Conservation (phyloP, 805 yeast species). For the Metschnikowia picachoensis region DNA sequence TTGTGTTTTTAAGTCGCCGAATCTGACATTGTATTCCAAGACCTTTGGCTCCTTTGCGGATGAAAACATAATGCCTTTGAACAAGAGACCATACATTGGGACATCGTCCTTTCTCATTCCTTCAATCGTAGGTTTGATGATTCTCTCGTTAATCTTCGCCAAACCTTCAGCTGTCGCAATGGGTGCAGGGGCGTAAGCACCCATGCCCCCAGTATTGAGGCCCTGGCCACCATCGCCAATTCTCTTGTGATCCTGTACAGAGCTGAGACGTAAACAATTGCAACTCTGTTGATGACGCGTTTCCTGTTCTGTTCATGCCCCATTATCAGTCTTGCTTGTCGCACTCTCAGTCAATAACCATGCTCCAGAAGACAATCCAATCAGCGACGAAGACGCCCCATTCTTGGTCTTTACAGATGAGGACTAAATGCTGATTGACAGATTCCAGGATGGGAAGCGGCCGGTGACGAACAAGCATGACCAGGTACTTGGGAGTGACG, state of each 20-base stretch:
- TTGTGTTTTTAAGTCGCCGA: conserved; percentile 99
- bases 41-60: conserved; percentile 84
- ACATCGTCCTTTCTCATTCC: conserved; percentile 95
- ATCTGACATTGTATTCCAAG: conserved; percentile 94
- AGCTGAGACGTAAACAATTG: too few species aligned
- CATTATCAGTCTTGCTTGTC: too few species aligned
- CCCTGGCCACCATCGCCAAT: conserved; percentile 92
- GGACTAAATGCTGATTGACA: too few species aligned
- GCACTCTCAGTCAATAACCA: too few species aligned
- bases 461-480: too few species aligned
- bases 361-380: too few species aligned
- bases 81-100: conserved; percentile 94
- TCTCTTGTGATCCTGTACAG: conserved; percentile 98
- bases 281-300: too few species aligned
- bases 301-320: too few species aligned
- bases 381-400: too few species aligned
- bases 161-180: conserved; percentile 76
- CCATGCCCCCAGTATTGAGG: conserved; percentile 99
- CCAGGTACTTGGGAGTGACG: too few species aligned
- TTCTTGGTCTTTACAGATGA: too few species aligned
- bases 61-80: conserved; percentile 92
- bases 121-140: conserved; percentile 86
- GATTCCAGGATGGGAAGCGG: too few species aligned
- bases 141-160: conserved; percentile 62
- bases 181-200: conserved; percentile 98